Base-by-base conservation (phyloP, 139 green algal species). In the Dunaliella sp. region DNA sequence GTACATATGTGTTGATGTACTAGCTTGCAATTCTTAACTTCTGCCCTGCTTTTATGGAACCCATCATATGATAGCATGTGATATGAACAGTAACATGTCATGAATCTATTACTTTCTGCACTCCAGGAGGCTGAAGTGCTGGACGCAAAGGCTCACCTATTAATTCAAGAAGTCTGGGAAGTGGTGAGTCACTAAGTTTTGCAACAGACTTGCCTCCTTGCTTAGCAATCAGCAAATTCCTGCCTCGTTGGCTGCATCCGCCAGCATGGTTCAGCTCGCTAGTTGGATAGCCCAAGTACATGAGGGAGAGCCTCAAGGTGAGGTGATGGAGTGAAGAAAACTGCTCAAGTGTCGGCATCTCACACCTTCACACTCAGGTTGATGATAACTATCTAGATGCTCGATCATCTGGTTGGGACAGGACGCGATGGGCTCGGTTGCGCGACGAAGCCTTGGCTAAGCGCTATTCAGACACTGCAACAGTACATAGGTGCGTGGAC, bases 351-450 rank as follows among this genome's bases (percentile, higher is more conserved):
- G n/a, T n/a, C n/a, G n/a, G n/a, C n/a, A n/a, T n/a, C n/a, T n/a
- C n/a, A n/a, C n/a, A n/a, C n/a, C n/a, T n/a, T n/a, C n/a, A n/a
- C n/a, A n/a, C 48, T 7, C 81, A 98, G 28, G 93, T 99, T 1
- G 90, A 95, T 78, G 74, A 88, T 16, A 95, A 95, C 86, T 99
- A 98, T 86, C 76, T 96, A 38, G 93, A 97, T 77, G 94, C 93
- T 0, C 89, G 94, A 1, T 38, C 57, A 38, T 86, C 88, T 12
- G 85, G 86, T 38, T 85, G 89, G 74, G 74, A 94, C 90, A 79
- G 79, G 57, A 24, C 81, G 80, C 78, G 86, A 74, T 81, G 82
- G 85, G 80, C 35, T 0, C 32, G 77, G 59, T 80, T 94, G 76
- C 72, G 89, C 0, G 93, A 95, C 77, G 84, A 36, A 0, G 93